phyloP scores from a whole-genome alignment of 177 flowering plant genomes.

The Vitis hybrid region DNA sequence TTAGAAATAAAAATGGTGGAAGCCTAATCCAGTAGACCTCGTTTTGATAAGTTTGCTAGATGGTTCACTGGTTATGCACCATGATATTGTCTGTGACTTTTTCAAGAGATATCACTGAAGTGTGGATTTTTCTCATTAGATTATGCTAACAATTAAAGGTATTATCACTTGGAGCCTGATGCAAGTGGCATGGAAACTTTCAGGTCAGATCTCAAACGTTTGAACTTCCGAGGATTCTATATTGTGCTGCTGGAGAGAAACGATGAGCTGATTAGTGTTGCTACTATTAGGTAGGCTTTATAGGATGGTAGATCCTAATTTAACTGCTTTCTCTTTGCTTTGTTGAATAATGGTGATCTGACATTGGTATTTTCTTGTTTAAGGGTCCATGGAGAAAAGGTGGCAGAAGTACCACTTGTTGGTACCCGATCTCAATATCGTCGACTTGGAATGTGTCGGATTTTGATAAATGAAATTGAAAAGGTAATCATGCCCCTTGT shows the following conservation, averaged over 20 bases:
- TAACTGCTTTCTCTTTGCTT: neutral
- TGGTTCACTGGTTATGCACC: no score
- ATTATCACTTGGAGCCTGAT: slow-evolving; percentile 3
- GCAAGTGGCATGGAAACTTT: no score
- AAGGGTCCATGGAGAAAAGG: slow-evolving; percentile 57
- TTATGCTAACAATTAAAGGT: neutral
- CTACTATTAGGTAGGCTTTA: slow-evolving; percentile 49
- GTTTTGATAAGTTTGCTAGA: no score
- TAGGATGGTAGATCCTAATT: neutral
- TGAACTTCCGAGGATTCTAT: slow-evolving; percentile 74
- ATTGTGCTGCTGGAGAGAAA: slow-evolving; percentile 67
- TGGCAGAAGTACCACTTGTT: slow-evolving; percentile 82
- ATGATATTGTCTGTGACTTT: no score
- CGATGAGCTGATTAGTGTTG: slow-evolving; percentile 59
- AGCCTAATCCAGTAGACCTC: no score
- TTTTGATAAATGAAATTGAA: slow-evolving; percentile 67
- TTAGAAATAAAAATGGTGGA: no score
- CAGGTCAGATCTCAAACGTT: slow-evolving; percentile 65
- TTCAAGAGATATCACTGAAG: no score
- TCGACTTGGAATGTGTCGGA: slow-evolving; percentile 76
- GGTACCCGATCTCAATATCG: slow-evolving; percentile 65
- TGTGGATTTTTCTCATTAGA: neutral
- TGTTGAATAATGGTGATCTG: neutral
- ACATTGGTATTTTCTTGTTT: slow-evolving; percentile 2
- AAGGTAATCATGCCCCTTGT: slow-evolving; percentile 32